A percentile compares a stretch with the other conserved stretches of the same genome.
phyloP scores from a whole-genome alignment of 306 rosid species.

The Cicer cuneatum region DNA sequence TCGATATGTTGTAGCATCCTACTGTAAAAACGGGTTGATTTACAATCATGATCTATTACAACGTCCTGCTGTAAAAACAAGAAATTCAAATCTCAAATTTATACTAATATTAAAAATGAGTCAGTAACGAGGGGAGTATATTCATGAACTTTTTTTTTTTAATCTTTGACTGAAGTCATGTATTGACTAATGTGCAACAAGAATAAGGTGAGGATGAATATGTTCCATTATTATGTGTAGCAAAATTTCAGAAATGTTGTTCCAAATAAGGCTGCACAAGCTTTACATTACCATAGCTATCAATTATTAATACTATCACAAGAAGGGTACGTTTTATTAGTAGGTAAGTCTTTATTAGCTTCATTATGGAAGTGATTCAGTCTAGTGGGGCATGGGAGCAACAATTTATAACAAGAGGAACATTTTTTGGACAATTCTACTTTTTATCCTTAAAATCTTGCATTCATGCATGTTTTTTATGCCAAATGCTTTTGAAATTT shows the following conservation, averaged over 20 bases:
- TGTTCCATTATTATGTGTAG: conserved; percentile 22
- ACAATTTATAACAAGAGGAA: not conserved
- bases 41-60: too few relatives aligned
- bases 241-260: conserved; percentile 3
- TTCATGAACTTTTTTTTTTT: conserved; percentile 29
- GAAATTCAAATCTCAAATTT: too few relatives aligned
- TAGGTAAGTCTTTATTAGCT: conserved; percentile 3
- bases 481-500: not conserved
- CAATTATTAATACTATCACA: conserved; percentile 2
- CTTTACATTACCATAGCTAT: not conserved
- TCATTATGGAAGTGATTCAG: not conserved
- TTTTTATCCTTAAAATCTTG: not conserved
- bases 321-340: conserved; percentile 37
- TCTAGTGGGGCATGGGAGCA: not conserved
- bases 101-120: not conserved
- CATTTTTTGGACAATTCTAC: not conserved
- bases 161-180: conserved; percentile 36
- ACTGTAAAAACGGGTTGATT: too few relatives aligned
- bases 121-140: conserved; percentile 34
- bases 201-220: conserved; percentile 3
- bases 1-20: too few relatives aligned
- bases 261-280: conserved; percentile 28
- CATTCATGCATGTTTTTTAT: not conserved
- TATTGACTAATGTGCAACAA: conserved; percentile 32
- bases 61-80: too few relatives aligned